Evolutionary conservation across 2,329 filamentous ascomycete genomes (phyloP), one percentile per base, ranked within the genome.

Genomic region (Apiospora sp.): DNA sequence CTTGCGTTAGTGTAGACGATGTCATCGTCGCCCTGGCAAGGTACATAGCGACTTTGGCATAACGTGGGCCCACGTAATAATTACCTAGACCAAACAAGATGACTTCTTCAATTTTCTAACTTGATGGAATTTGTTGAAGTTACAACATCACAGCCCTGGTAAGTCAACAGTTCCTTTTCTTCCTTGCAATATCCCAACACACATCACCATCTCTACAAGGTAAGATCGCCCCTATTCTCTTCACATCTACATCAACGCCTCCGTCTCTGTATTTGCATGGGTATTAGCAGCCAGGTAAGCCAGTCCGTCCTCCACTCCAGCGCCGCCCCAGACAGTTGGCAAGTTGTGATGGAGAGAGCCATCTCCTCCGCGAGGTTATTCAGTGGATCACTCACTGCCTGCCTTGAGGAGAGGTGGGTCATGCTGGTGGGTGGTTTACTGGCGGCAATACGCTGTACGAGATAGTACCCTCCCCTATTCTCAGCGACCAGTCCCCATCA

Each of bases 371-470:
- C 58, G 10, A 64, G 58, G 58, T 37, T 41, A 5, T 64, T n/a
- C 58, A 41, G 58, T 64, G 58, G 58, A 64, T n/a, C 58, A 64
- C 58, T 13, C 58, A 64, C 58, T 64, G 34, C 19, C 34, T 64
- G 19, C 34, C 58, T 64, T 12, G 34, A 41, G 19, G 5, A 64
- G 58, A 41, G 54, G 34, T 64, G 58, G 58, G 58, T 41, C 34
- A 41, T 41, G 34, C 37, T 41, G 37, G 37, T 3, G 51, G 37
- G 37, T 3, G 51, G 30, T 41, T 64, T 41, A 14, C 58, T 41
- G 58, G 58, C 58, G 34, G 30, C 10, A 22, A 64, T n/a, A 41
- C 34, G 58, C 34, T 37, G 34, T 64, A 41, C 34, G 8, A 37
- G 3, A 41, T 41, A 8, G 34, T 6, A 10, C 19, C 58, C 12